A percentile compares a stretch with the other conserved stretches of the same genome.
phyloP scores from a whole-genome alignment of 2,329 filamentous ascomycete species.

The Allantophomopsis cytisporea region DNA sequence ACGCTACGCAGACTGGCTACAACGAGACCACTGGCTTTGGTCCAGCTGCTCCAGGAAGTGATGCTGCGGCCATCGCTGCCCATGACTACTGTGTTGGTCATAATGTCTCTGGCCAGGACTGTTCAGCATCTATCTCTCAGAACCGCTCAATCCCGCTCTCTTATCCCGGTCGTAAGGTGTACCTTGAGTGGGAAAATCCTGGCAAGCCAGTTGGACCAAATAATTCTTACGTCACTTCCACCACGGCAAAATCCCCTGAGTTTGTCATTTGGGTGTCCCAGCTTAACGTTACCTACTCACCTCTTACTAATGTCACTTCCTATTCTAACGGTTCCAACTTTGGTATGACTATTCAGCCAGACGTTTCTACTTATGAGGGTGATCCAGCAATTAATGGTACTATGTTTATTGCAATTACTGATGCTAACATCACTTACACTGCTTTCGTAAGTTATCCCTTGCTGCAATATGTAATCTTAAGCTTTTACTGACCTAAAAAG shows the following conservation, averaged over 20 bases:
- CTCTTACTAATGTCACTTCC: conserved; percentile 35
- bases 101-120: conserved; percentile 45
- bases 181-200: conserved; percentile 58
- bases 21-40: conserved; percentile 51
- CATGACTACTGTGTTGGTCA: conserved; percentile 35
- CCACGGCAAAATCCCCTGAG: conserved; percentile 40
- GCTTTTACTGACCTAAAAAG: too few relatives aligned
- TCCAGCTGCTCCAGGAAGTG: conserved; percentile 19
- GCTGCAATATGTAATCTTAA: too few relatives aligned
- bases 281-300: conserved; percentile 60
- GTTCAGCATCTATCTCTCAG: conserved; percentile 48
- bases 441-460: conserved; percentile 33
- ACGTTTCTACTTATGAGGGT: conserved; percentile 49
- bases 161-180: conserved; percentile 60
- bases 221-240: conserved; percentile 63
- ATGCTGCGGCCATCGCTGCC: conserved; percentile 18
- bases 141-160: conserved; percentile 61
- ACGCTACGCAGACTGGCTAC: conserved; percentile 43
- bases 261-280: conserved; percentile 70
- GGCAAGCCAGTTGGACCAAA: conserved; percentile 63
- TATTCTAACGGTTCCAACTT: conserved; percentile 10
- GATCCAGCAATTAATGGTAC: conserved; percentile 60
- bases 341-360: conserved; percentile 52
- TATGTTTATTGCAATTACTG: conserved; percentile 67
- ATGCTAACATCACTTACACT: conserved; percentile 52